These are phyloP conservation scores for Aspergillus sp. DNA, from an alignment of 2,329 filamentous ascomycete genomes.

Conservation along the genomic window DNA sequence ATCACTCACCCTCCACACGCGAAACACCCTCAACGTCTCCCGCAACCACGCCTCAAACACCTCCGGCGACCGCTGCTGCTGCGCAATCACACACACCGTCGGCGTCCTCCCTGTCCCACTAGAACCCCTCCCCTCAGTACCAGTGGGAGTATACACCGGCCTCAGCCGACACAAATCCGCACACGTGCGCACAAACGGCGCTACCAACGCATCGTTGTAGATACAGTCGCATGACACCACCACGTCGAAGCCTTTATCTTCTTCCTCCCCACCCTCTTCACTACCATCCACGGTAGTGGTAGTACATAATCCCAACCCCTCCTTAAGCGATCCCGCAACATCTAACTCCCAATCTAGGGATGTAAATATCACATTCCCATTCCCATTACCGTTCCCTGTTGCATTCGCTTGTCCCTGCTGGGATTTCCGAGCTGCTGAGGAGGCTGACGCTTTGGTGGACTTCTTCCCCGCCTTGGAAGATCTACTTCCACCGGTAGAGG, in stretches of 20 bases:
- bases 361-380: slow-evolving; percentile 55
- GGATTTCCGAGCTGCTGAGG: background rate
- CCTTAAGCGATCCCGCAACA: slow-evolving; percentile 36
- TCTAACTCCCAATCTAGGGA: slow-evolving; percentile 81
- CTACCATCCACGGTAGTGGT: background rate
- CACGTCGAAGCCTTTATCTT: slow-evolving; percentile 61
- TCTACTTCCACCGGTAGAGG: background rate
- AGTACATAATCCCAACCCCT: slow-evolving; percentile 32
- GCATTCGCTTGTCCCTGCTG: background rate
- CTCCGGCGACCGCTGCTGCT: slow-evolving; percentile 81
- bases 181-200: slow-evolving; percentile 80
- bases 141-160: slow-evolving; percentile 21
- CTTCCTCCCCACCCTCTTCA: slow-evolving; percentile 16
- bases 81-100: slow-evolving; percentile 78
- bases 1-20: slow-evolving; percentile 75
- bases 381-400: background rate
- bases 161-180: slow-evolving; percentile 70
- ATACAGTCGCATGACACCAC: slow-evolving; percentile 90
- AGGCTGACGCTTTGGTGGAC: too few species aligned
- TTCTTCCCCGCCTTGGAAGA: background rate
- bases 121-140: background rate
- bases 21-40: slow-evolving; percentile 67
- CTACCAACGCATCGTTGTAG: slow-evolving; percentile 85
- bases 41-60: slow-evolving; percentile 82
- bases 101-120: slow-evolving; percentile 30